phyloP scores from a whole-genome alignment of 169 alveolate genomes.

The Eimeria zaria region DNA sequence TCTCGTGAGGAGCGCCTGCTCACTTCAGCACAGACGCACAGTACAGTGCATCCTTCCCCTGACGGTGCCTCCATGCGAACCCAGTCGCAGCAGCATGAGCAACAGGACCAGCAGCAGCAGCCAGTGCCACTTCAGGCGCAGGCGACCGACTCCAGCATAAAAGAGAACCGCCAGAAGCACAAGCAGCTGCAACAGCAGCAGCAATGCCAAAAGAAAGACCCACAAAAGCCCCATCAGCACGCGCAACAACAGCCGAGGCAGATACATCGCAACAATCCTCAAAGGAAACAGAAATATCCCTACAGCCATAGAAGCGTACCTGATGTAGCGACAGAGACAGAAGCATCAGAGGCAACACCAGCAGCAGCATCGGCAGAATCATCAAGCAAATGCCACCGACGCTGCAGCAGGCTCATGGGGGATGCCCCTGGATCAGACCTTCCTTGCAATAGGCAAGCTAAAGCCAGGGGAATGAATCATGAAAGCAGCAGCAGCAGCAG shows the following conservation, averaged over 20 bases:
- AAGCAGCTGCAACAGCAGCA: no score
- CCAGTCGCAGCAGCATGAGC: conserved; percentile 34
- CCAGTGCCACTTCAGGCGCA: neutral
- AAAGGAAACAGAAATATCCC: neutral
- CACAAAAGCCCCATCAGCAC: neutral
- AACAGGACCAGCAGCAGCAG: conserved; percentile 28
- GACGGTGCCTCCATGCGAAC: neutral
- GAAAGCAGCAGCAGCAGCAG: conserved; percentile 57
- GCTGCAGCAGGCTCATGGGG: conserved; percentile 36
- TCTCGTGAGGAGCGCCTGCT: conserved; percentile 33
- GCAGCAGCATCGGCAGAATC: neutral
- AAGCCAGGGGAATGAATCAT: neutral
- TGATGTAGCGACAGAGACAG: conserved; percentile 11
- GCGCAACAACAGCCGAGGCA: conserved; percentile 46
- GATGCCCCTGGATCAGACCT: conserved; percentile 8
- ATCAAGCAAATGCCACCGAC: neutral
- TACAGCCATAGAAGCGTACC: conserved; percentile 60
- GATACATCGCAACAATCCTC: neutral
- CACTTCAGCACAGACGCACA: neutral
- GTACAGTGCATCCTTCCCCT: conserved; percentile 52
- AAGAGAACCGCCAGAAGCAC: neutral
- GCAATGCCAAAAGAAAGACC: neutral
- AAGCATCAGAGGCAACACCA: neutral
- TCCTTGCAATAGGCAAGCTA: conserved; percentile 4
- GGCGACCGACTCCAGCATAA: neutral